Base-by-base conservation (phyloP, 345 rosid genomes). In the Melaleuca alternifolia region DNA sequence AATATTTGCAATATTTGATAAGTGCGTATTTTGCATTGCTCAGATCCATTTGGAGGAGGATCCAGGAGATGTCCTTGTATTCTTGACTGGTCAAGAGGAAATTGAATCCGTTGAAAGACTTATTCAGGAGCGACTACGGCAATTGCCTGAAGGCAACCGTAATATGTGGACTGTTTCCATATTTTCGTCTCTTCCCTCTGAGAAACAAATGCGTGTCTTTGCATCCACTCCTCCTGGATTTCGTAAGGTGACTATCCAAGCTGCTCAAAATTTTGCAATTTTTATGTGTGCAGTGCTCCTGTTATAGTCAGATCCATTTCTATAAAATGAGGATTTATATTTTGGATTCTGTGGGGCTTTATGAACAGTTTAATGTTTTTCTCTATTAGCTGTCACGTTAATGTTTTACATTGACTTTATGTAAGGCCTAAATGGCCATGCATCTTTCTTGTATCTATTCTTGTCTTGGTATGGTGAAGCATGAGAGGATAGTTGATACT, bases 61-160 rank as follows among this genome's bases (percentile, higher is more conserved):
- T 87, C 93, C 94, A 23, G 99, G 99, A 88, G 99, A 97, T 91
- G 88, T 97, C 87, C 96, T 97, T 88, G 99, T 95, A 54, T 97
- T 97, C 87, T 92, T 97, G 87, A 97, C 99, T 56, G 99, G 98
- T 76, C 98, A 97, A 95, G 98, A 97, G 92, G 98, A 96, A 88
- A 97, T 97, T 79, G 99, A 97, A 91, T 91, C 96, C 15, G 95
- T 94, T 85, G 97, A 96, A 89, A 94, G 95, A 79, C 89, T 93
- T 89, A 91, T 96, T 57, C 91, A 89, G 76, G 98, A 96, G 88
- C 90, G 90, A 86, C 92, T 96, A 71, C 90, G 82, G 77, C 91
- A 91, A 83, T 88, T 96, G 88, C 97, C 97, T 86, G 97, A 94
- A 93, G 91, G 88, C 48, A 91, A 56, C 18, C 89, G 88, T 83